These are phyloP conservation scores for Aegilops tauschii DNA, from an alignment of 176 grass and related monocot species.

Conservation along the genomic window DNA sequence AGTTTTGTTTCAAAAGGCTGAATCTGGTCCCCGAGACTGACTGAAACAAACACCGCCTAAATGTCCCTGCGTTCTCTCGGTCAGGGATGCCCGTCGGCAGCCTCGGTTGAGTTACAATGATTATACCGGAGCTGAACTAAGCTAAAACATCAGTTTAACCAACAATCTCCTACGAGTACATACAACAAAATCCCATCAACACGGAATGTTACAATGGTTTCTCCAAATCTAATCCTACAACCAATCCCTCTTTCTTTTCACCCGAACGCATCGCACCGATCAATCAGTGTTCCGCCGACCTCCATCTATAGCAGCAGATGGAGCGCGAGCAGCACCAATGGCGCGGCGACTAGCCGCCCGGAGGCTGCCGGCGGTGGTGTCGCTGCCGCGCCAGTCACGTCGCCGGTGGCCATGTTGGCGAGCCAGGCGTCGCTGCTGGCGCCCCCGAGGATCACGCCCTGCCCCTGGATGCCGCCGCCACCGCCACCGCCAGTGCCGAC, in stretches of 20 bases:
- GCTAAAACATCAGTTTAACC: background rate
- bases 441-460: constrained; percentile 47
- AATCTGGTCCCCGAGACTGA: too few relatives aligned
- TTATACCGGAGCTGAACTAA: too few relatives aligned
- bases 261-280: background rate
- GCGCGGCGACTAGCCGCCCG: background rate
- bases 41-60: too few relatives aligned
- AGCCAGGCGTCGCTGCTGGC: constrained; percentile 59
- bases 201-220: background rate
- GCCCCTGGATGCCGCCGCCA: constrained; percentile 23
- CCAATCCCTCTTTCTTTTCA: background rate
- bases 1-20: too few relatives aligned
- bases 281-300: background rate
- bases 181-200: background rate
- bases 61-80: too few relatives aligned
- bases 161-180: background rate
- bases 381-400: constrained; percentile 6
- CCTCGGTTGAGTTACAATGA: too few relatives aligned
- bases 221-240: background rate
- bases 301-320: background rate
- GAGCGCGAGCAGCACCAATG: constrained; percentile 20
- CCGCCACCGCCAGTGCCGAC: constrained; percentile 18
- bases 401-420: constrained; percentile 73
- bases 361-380: background rate
- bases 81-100: too few relatives aligned